Conservation (phyloP, 2,329 filamentous ascomycete species). For the Rhinocladiella similis region DNA sequence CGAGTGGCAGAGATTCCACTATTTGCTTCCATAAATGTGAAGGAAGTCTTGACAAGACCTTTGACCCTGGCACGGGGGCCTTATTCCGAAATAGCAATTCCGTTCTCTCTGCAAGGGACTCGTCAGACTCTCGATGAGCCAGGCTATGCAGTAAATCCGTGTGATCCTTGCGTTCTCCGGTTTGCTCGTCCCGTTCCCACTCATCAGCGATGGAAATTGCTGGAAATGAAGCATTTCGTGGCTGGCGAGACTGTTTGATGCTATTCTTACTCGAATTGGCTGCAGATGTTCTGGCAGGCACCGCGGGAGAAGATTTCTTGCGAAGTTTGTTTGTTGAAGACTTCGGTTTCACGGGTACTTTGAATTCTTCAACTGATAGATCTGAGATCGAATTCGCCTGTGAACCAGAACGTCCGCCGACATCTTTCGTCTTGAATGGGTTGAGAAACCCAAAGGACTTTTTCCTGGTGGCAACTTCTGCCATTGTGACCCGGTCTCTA, state of each 20-base stretch:
- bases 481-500: constrained; percentile 9
- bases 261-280: constrained; percentile 7
- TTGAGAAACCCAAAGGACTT: constrained; percentile 22
- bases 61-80: constrained; percentile 11
- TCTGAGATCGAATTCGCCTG: constrained; percentile 15
- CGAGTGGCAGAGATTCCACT: constrained; percentile 41
- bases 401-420: constrained; percentile 13
- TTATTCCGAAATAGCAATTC: constrained; percentile 14
- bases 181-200: constrained; percentile 28
- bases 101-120: constrained; percentile 16
- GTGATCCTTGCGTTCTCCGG: constrained; percentile 29
- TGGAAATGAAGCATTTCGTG: constrained; percentile 12
- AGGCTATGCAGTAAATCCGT: constrained; percentile 31
- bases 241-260: constrained; percentile 8
- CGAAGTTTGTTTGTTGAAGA: constrained; percentile 9
- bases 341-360: not conserved
- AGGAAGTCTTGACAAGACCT: constrained; percentile 47
- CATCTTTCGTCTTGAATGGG: constrained; percentile 17
- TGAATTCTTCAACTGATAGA: constrained; percentile 10
- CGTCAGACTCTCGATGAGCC: constrained; percentile 20
- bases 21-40: constrained; percentile 49
- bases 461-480: constrained; percentile 13
- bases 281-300: constrained; percentile 1
- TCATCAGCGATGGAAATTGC: constrained; percentile 11
- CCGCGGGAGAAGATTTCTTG: constrained; percentile 11